Conservation (phyloP, 1,284 basidiomycete species). For the Malassezia furfur region DNA sequence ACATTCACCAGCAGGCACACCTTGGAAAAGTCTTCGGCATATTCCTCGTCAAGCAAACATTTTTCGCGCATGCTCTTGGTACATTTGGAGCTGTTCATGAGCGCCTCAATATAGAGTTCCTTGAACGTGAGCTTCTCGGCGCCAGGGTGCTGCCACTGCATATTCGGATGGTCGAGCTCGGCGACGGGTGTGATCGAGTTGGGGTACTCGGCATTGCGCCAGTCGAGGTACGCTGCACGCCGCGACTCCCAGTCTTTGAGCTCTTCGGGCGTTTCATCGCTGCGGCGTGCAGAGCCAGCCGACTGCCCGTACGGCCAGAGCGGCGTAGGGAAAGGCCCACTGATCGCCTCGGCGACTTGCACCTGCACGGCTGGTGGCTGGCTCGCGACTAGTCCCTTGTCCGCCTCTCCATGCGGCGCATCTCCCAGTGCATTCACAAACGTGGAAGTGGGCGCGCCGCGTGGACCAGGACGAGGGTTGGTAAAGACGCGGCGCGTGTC, state of each 20-base stretch:
- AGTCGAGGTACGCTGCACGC: conserved; percentile 3
- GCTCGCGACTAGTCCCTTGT: conserved; percentile 1
- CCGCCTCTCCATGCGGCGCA: not conserved
- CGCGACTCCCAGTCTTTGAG: conserved; percentile 21
- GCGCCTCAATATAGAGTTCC: conserved; percentile 70
- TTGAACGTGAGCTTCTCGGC: conserved; percentile 56
- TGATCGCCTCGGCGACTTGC: conserved; percentile 6
- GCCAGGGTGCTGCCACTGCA: conserved; percentile 31
- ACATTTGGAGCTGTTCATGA: conserved; percentile 69
- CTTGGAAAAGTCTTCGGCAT: conserved; percentile 68
- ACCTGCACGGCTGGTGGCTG: conserved; percentile 13
- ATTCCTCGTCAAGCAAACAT: conserved; percentile 66
- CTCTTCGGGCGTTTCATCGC: conserved; percentile 34
- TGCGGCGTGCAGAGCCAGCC: conserved; percentile 27
- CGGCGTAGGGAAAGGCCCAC: conserved; percentile 22
- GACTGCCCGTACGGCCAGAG: conserved; percentile 43
- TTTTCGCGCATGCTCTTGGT: conserved; percentile 78
- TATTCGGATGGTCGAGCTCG: conserved; percentile 12
- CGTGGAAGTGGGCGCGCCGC: conserved; percentile 18
- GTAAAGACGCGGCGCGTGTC: conserved; percentile 65
- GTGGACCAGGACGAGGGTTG: conserved; percentile 49
- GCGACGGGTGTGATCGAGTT: conserved; percentile 10
- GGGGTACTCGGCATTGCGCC: conserved; percentile 16
- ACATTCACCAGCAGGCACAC: conserved; percentile 76
- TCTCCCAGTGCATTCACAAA: conserved; percentile 5